These are phyloP conservation scores for Talaromyces sp. DNA, from an alignment of 2,329 filamentous ascomycete species.

Conservation along the genomic window DNA sequence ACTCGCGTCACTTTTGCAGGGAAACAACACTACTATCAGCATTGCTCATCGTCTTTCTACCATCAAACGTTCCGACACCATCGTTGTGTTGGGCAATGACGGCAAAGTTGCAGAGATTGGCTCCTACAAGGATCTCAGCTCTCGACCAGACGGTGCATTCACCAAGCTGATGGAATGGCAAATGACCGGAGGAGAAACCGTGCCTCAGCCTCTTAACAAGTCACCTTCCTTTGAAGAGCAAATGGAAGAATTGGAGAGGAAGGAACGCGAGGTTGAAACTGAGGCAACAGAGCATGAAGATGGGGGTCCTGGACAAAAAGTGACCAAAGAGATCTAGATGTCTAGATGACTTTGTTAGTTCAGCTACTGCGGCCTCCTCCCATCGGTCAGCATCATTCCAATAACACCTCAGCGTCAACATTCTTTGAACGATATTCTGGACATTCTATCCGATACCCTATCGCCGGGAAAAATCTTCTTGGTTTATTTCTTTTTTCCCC, in stretches of 20 bases:
- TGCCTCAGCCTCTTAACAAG: constrained; percentile 19
- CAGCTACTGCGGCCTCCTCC: neutral
- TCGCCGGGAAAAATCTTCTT: neutral
- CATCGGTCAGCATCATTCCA: neutral
- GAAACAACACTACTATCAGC: constrained; percentile 92
- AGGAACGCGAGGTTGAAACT: constrained; percentile 25
- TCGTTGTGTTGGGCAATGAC: constrained; percentile 83
- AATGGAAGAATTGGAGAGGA: constrained; percentile 43
- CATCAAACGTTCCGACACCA: constrained; percentile 90
- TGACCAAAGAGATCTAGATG: neutral
- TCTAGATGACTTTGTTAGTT: neutral
- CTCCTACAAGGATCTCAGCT: constrained; percentile 71
- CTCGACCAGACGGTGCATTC: constrained; percentile 74
- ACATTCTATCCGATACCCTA: neutral
- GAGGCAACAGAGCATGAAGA: constrained; percentile 29
- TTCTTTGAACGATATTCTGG: neutral
- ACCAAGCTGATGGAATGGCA: constrained; percentile 99
- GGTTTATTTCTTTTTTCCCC: neutral
- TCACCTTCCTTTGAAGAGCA: constrained; percentile 46
- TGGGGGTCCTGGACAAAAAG: neutral
- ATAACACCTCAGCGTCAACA: neutral
- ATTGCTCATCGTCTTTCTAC: constrained; percentile 95
- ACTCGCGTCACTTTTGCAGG: constrained; percentile 71
- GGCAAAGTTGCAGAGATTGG: constrained; percentile 89
- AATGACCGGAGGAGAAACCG: constrained; percentile 73